phyloP scores from a whole-genome alignment of 305 asterid species.

The Plantago rigida region DNA sequence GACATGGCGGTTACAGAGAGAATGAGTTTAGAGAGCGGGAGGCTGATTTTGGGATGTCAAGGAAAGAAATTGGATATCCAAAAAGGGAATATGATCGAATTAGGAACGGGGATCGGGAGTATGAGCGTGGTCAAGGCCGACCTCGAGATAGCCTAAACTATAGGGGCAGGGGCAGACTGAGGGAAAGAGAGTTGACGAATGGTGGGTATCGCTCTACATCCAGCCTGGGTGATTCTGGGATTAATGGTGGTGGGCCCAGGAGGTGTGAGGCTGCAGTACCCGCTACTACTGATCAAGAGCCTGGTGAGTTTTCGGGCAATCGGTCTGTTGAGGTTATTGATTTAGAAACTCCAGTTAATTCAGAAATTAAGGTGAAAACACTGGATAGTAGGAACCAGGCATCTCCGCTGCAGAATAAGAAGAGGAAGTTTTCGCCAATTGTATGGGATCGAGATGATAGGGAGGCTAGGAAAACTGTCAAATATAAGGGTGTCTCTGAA shows the following conservation, averaged over 20 bases:
- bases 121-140: constrained; percentile 27
- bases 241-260: constrained; percentile 35
- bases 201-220: constrained; percentile 38
- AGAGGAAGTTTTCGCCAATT: constrained; percentile 72
- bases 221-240: constrained; percentile 45
- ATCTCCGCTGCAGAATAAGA: constrained; percentile 37
- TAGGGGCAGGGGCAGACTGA: constrained; percentile 45
- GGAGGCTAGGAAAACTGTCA: constrained; percentile 28
- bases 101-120: constrained; percentile 35
- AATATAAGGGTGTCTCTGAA: constrained; percentile 30
- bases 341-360: constrained; percentile 30
- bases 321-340: constrained; percentile 64
- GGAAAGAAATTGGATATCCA: constrained; percentile 38
- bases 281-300: constrained; percentile 51
- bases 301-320: constrained; percentile 80
- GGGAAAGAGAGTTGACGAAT: constrained; percentile 41
- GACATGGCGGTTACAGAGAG: constrained; percentile 59
- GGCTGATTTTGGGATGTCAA: constrained; percentile 41
- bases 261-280: constrained; percentile 29
- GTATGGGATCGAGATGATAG: constrained; percentile 76
- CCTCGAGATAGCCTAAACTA: constrained; percentile 30
- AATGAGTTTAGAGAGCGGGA: constrained; percentile 55
- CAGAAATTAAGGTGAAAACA: constrained; percentile 31
- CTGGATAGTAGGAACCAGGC: constrained; percentile 29
- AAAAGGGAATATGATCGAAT: constrained; percentile 43